phyloP scores from a whole-genome alignment of 495 filamentous ascomycete genomes.

The Daldinia loculata region DNA sequence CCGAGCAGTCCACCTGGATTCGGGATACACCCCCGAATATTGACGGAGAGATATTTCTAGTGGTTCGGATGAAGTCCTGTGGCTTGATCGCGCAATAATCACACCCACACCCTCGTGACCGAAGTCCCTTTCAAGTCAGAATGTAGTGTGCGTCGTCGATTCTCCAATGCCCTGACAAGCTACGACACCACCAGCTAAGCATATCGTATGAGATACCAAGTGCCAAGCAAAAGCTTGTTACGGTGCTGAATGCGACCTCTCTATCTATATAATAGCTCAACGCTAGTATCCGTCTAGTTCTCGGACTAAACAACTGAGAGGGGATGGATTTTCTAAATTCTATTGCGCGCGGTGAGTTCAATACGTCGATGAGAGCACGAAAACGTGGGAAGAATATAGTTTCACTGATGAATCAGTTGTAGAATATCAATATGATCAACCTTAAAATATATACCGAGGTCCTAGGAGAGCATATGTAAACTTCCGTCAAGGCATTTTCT shows the following conservation, averaged over 20 bases:
- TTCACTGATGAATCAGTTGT: neutral
- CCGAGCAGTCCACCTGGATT: neutral
- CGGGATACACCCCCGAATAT: neutral
- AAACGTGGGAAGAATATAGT: neutral
- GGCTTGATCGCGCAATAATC: neutral
- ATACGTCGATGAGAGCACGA: neutral
- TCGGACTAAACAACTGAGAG: neutral
- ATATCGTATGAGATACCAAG: constrained; percentile 3
- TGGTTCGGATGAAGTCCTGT: neutral
- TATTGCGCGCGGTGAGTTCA: neutral
- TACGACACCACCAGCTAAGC: neutral
- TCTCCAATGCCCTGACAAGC: neutral
- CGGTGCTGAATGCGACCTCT: neutral
- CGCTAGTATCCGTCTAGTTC: neutral
- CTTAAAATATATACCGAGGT: neutral
- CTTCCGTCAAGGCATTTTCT: neutral
- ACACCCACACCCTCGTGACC: constrained; percentile 13
- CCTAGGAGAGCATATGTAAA: constrained; percentile 1
- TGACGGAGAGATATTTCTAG: neutral
- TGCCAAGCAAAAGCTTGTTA: constrained; percentile 4
- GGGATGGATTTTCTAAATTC: neutral
- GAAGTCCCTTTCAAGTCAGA: constrained; percentile 17
- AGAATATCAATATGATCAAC: neutral
- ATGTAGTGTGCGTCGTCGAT: neutral
- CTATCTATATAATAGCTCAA: neutral